Percentiles rank a stretch among this genome's conserved stretches.
Evolutionary conservation across 495 filamentous ascomycete species (phyloP).

Genomic region (Penicillium diatomitis): DNA sequence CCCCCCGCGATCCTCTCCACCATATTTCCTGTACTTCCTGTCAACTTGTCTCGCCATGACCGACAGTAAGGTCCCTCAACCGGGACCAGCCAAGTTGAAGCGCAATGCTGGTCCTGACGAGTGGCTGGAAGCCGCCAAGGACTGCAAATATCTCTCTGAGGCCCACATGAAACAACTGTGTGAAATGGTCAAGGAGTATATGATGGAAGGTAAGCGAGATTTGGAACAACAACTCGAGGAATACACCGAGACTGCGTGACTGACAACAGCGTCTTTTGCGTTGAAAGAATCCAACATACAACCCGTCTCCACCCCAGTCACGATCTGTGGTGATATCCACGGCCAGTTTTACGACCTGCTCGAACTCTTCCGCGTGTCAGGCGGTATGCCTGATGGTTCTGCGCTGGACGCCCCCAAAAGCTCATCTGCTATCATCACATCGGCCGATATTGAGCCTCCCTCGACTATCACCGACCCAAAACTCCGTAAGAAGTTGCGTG

Average conservation of each 20-base stretch:
- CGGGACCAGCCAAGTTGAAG: conserved; percentile 77
- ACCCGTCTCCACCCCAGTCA: conserved; percentile 92
- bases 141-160: conserved; percentile 94
- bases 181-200: conserved; percentile 94
- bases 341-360: conserved; percentile 98
- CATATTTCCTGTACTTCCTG: conserved; percentile 4
- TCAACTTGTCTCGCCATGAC: conserved; percentile 21
- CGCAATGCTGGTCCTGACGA: conserved; percentile 83
- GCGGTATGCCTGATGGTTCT: conserved; percentile 82
- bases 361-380: conserved; percentile 91
- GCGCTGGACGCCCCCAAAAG: conserved; percentile 54
- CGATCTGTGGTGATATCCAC: conserved; percentile 96
- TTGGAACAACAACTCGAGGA: neutral
- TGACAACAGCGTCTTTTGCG: too few species aligned
- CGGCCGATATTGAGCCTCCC: conserved; percentile 81
- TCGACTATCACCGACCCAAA: conserved; percentile 78
- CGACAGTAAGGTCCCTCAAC: conserved; percentile 66
- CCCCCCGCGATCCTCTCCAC: neutral
- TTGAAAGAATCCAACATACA: conserved; percentile 88
- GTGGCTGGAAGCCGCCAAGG: conserved; percentile 91
- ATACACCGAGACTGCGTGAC: too few species aligned
- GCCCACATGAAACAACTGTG: conserved; percentile 96
- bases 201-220: conserved; percentile 76
- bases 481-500: conserved; percentile 68
- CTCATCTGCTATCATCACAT: conserved; percentile 59